Base-by-base conservation (phyloP, 306 rosid species). In the Bauhinia variegata region DNA sequence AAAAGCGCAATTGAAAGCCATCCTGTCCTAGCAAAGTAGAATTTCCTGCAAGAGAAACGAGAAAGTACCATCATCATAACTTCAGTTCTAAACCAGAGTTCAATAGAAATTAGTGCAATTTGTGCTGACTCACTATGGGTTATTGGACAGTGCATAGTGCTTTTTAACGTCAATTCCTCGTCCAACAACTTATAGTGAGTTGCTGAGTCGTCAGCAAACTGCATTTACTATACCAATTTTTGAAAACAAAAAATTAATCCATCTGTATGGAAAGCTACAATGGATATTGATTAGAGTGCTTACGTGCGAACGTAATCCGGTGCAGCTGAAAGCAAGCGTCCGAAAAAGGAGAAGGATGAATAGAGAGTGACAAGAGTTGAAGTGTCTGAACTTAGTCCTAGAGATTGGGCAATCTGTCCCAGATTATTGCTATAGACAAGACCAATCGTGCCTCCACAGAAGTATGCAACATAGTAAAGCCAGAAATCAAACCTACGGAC, bases 371-470 rank as follows among this genome's bases (percentile, higher is more conserved):
- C 83, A 17, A 95, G 86, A 5, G 89, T 74, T 0, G 87, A 71
- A 8, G 89, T 85, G 10, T 67, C 62, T 36, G 95, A 80, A 65
- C 77, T 65, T 44, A 70, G 68, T 46, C 95, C 96, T 16, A 95
- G 42, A 54, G 99, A 95, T 59, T 95, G 97, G 44, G 96, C 87
- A 53, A 95, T 95, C 83, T 95, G 99, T 38, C 99, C 99, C 23
- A 95, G 76, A 72, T 95, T 95, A 70, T 95, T 95, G 79, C 97
- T 95, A 80, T 88, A 95, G 8, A 90, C 99, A 60, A 95, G 87
- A 11, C 99, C 99, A 72, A 95, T 90, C 28, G 99, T 95, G 7
- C 96, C 99, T 18, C 99, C 99, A 48, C 96, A 90, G 49, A 95
- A 85, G 78, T 95, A 95, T 32, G 96, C 86, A 39, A 83, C 11